A percentile compares a stretch with the other conserved stretches of the same genome.
Conservation (phyloP, 2,329 filamentous ascomycete genomes). For the Teratosphaeria zuluensis region DNA sequence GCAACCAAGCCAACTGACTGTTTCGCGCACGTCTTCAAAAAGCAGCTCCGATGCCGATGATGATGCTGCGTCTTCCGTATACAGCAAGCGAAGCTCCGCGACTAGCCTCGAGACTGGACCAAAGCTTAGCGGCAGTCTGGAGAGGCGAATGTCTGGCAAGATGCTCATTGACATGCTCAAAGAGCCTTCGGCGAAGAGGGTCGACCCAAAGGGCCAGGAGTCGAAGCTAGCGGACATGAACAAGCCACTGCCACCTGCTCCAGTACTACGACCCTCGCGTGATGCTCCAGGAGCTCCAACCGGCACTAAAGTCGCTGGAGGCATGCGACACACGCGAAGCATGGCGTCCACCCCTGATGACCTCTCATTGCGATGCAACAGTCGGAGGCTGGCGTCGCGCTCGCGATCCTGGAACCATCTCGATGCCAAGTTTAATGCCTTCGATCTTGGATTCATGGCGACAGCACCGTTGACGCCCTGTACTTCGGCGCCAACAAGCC, state of each 20-base stretch:
- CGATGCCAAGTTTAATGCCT: conserved; percentile 2
- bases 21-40: conserved; percentile 23
- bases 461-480: conserved; percentile 4
- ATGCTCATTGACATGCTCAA: background rate
- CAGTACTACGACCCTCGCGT: conserved; percentile 4
- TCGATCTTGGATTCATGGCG: conserved; percentile 7
- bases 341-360: background rate
- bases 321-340: background rate
- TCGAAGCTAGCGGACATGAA: conserved; percentile 5
- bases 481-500: conserved; percentile 23
- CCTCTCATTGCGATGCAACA: background rate
- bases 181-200: background rate
- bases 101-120: conserved; percentile 13
- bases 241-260: conserved; percentile 14
- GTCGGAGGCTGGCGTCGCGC: background rate
- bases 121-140: conserved; percentile 4
- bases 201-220: background rate
- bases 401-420: background rate
- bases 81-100: conserved; percentile 28
- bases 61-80: conserved; percentile 27
- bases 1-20: background rate
- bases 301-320: background rate
- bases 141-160: conserved; percentile 2
- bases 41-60: conserved; percentile 23
- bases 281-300: conserved; percentile 3